phyloP scores from a whole-genome alignment of 2,329 filamentous ascomycete genomes.

The Chrysoporthe cubensis region DNA sequence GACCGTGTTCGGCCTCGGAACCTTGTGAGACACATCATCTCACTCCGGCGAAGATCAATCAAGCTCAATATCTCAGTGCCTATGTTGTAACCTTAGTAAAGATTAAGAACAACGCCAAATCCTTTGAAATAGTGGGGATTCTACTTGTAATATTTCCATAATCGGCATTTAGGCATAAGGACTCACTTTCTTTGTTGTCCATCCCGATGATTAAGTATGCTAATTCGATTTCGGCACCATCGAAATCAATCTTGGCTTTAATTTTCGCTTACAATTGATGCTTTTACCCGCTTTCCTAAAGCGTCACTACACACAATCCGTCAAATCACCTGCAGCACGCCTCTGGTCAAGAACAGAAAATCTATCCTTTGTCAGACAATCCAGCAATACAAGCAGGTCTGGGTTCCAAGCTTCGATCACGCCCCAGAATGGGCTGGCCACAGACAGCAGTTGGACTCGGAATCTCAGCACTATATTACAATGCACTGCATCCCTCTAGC shows the following conservation, averaged over 20 bases:
- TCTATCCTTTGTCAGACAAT: neutral
- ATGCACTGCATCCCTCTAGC: neutral
- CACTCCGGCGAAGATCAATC: neutral
- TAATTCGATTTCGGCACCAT: neutral
- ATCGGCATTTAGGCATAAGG: neutral
- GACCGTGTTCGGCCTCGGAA: neutral
- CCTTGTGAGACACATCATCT: neutral
- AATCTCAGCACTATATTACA: neutral
- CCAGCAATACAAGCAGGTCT: neutral
- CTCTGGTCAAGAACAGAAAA: neutral
- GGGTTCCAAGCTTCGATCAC: neutral
- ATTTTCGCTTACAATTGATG: neutral
- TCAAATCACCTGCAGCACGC: neutral
- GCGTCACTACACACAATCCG: neutral
- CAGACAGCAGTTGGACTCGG: neutral
- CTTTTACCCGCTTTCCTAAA: neutral
- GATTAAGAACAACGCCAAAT: neutral
- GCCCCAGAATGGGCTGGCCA: neutral
- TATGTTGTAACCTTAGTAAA: neutral
- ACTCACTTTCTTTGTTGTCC: neutral
- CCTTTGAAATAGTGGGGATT: neutral
- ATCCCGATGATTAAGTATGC: neutral
- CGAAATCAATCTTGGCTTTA: neutral
- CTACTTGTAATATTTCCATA: neutral
- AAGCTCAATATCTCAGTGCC: neutral